Conservation (phyloP, 305 asterid species). For the Rubia peregrina region DNA sequence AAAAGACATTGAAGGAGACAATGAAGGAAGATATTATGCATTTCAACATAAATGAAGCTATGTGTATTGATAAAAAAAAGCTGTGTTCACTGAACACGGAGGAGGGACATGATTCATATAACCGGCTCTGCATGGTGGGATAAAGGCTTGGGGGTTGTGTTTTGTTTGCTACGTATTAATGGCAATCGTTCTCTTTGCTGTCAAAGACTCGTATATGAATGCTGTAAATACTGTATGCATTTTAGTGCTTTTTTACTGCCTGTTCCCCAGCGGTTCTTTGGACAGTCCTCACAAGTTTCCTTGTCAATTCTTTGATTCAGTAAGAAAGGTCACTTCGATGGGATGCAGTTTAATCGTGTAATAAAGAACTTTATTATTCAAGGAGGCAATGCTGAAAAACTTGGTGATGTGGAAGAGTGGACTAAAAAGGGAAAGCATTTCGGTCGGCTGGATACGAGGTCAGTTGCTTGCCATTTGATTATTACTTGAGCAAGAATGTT, state of each 20-base stretch:
- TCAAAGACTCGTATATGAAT: not conserved
- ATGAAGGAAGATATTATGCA: not conserved
- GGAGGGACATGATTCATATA: not conserved
- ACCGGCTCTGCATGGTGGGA: not conserved
- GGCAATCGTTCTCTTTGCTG: not conserved
- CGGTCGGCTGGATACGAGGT: constrained; percentile 84
- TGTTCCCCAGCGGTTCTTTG: not conserved
- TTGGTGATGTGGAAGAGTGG: constrained; percentile 78
- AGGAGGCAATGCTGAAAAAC: constrained; percentile 62
- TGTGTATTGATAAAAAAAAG: not conserved
- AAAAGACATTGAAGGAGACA: not conserved
- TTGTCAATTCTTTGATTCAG: constrained; percentile 36
- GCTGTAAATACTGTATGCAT: not conserved
- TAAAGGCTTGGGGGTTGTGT: not conserved
- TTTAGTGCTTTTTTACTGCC: not conserved
- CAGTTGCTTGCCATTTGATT: constrained; percentile 18
- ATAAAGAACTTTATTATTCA: constrained; percentile 81
- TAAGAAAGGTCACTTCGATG: constrained; percentile 56
- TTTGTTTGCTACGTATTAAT: not conserved
- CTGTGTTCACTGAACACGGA: not conserved
- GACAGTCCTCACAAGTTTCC: not conserved
- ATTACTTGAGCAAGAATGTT: not conserved
- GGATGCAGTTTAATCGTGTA: constrained; percentile 75
- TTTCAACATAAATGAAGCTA: not conserved
- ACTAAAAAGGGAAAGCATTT: constrained; percentile 79